Conservation (phyloP, 306 rosid genomes). For the Medicago ruthenica region DNA sequence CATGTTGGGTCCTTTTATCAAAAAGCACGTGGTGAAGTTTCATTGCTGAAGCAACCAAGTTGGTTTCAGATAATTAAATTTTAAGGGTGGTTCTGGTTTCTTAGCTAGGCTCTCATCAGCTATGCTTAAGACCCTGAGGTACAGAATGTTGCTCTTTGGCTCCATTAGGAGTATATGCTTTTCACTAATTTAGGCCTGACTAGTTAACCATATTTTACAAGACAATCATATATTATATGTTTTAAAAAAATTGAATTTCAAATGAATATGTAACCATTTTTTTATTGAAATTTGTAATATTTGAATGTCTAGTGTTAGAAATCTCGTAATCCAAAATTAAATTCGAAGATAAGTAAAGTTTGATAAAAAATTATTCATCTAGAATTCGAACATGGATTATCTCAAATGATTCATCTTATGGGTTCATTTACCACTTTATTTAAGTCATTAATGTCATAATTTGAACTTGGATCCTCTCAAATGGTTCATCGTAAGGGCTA, state of each 20-base stretch:
- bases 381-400: too few relatives aligned
- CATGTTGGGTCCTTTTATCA: constrained; percentile 39
- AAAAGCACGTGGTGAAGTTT: constrained; percentile 38
- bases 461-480: too few relatives aligned
- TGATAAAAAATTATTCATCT: too few relatives aligned
- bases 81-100: neutral
- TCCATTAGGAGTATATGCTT: neutral
- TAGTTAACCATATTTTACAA: neutral
- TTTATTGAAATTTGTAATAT: neutral
- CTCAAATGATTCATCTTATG: too few relatives aligned
- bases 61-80: neutral
- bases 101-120: constrained; percentile 3
- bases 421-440: too few relatives aligned
- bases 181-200: neutral
- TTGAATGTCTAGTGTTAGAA: too few relatives aligned
- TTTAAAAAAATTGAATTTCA: neutral
- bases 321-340: too few relatives aligned
- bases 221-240: neutral
- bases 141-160: constrained; percentile 51
- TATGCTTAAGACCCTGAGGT: constrained; percentile 10
- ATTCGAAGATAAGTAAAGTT: too few relatives aligned
- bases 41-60: constrained; percentile 20
- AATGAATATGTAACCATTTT: neutral
- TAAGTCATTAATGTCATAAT: too few relatives aligned
- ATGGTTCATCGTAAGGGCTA: too few relatives aligned